Percentiles rank a stretch among this genome's conserved stretches.
Conservation (phyloP, 2,329 filamentous ascomycete species). For the Diaporthe humulicola region DNA sequence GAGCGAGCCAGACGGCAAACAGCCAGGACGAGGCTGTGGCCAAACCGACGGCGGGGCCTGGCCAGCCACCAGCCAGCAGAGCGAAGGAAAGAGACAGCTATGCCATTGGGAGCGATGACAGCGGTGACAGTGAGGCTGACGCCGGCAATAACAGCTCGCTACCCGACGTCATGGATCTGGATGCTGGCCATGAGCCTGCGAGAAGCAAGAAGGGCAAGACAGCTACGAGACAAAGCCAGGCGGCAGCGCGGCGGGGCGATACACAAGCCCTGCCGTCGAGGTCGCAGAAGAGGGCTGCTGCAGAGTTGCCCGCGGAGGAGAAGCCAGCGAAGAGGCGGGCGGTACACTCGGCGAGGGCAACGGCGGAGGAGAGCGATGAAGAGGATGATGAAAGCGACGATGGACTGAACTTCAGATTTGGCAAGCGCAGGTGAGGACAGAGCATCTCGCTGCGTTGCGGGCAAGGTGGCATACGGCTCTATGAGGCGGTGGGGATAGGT, state of each 20-base stretch:
- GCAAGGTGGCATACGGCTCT: not conserved
- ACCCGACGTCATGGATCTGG: constrained; percentile 42
- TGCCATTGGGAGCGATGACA: constrained; percentile 54
- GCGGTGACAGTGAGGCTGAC: constrained; percentile 48
- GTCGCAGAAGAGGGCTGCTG: constrained; percentile 42
- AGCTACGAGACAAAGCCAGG: constrained; percentile 46
- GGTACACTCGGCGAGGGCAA: constrained; percentile 41
- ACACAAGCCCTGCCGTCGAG: constrained; percentile 39
- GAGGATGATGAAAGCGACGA: constrained; percentile 65
- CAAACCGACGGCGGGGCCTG: constrained; percentile 1
- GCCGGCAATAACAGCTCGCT: constrained; percentile 38
- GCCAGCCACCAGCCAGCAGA: constrained; percentile 6
- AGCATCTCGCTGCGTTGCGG: not conserved
- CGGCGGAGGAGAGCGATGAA: constrained; percentile 47
- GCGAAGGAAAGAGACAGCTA: constrained; percentile 41
- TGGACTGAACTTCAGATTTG: constrained; percentile 69
- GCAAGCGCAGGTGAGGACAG: constrained; percentile 57
- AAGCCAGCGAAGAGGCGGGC: constrained; percentile 52
- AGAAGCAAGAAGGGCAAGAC: constrained; percentile 50
- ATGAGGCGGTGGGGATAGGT: not conserved
- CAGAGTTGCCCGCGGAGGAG: constrained; percentile 50
- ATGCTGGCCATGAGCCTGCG: constrained; percentile 42
- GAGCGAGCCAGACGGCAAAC: constrained; percentile 38
- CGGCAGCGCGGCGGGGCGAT: constrained; percentile 46
- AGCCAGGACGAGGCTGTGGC: constrained; percentile 3